Evolutionary conservation across 1,139 yeast species (phyloP).

Genomic region (Petasospora fabianii): DNA sequence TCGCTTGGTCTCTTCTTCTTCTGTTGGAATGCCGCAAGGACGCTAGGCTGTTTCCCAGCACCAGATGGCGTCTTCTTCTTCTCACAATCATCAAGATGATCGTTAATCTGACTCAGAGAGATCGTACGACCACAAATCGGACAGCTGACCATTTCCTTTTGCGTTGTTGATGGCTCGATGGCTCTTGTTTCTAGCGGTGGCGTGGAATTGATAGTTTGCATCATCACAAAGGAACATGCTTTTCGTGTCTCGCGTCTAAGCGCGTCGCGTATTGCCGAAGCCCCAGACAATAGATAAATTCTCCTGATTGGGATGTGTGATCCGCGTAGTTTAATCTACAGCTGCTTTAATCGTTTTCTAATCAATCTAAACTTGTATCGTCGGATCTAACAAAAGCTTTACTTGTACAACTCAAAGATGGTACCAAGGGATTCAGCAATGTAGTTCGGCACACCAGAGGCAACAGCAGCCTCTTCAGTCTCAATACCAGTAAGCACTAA

Average conservation of each 20-base stretch:
- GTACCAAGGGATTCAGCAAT: slow-evolving; percentile 76
- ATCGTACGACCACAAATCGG: slow-evolving; percentile 27
- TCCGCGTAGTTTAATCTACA: too few relatives aligned
- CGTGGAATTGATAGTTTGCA: neutral
- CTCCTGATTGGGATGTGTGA: too few relatives aligned
- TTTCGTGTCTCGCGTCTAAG: too few relatives aligned
- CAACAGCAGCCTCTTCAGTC: slow-evolving; percentile 54
- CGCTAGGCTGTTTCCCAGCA: slow-evolving; percentile 11
- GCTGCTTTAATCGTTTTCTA: too few relatives aligned
- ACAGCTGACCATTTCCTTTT: slow-evolving; percentile 25
- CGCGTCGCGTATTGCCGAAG: too few relatives aligned
- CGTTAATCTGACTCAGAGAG: slow-evolving; percentile 21
- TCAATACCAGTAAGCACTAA: slow-evolving; percentile 91
- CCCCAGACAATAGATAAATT: too few relatives aligned
- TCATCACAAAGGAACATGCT: too few relatives aligned
- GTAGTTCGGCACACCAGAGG: slow-evolving; percentile 55
- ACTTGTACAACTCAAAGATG: slow-evolving; percentile 48
- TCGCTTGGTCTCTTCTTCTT: slow-evolving; percentile 4
- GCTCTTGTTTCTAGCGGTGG: neutral
- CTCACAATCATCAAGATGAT: slow-evolving; percentile 27
- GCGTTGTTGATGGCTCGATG: neutral
- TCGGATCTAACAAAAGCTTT: neutral
- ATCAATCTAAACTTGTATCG: too few relatives aligned
- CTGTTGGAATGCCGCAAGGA: slow-evolving; percentile 6
- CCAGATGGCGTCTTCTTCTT: slow-evolving; percentile 1